phyloP scores from a whole-genome alignment of 768 basidiomycete species.

The Suillus hirtellus region DNA sequence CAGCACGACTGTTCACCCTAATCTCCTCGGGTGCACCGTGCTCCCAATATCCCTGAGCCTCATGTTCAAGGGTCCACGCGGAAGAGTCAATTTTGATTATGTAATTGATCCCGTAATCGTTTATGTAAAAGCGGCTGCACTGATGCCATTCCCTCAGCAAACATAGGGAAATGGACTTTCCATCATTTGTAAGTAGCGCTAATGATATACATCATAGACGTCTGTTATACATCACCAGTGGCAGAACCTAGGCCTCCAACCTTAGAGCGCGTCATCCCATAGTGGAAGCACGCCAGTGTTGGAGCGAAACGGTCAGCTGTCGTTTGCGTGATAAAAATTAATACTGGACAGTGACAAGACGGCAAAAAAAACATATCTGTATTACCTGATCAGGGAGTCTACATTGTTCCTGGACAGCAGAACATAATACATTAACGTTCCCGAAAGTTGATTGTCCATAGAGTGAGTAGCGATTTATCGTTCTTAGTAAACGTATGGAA shows the following conservation, averaged over 20 bases:
- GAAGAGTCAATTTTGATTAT: too few species aligned
- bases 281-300: not conserved
- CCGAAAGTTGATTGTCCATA: not conserved
- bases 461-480: not conserved
- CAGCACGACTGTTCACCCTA: constrained; percentile 60
- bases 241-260: not conserved
- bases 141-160: too few species aligned
- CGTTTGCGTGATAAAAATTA: not conserved
- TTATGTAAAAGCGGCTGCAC: not conserved
- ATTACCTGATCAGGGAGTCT: not conserved
- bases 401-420: not conserved
- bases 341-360: not conserved
- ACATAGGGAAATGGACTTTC: too few species aligned
- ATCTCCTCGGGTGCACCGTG: constrained; percentile 60
- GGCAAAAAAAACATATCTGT: not conserved
- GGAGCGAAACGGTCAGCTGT: not conserved
- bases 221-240: too few species aligned
- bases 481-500: constrained; percentile 75
- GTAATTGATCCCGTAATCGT: too few species aligned
- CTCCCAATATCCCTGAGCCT: too few species aligned
- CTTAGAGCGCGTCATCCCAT: too few species aligned
- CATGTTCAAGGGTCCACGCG: too few species aligned
- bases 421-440: not conserved
- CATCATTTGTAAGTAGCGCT: too few species aligned
- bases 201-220: too few species aligned